Base-by-base conservation (phyloP, 148 eudicot species). In the Rhododendron williamsianum region DNA sequence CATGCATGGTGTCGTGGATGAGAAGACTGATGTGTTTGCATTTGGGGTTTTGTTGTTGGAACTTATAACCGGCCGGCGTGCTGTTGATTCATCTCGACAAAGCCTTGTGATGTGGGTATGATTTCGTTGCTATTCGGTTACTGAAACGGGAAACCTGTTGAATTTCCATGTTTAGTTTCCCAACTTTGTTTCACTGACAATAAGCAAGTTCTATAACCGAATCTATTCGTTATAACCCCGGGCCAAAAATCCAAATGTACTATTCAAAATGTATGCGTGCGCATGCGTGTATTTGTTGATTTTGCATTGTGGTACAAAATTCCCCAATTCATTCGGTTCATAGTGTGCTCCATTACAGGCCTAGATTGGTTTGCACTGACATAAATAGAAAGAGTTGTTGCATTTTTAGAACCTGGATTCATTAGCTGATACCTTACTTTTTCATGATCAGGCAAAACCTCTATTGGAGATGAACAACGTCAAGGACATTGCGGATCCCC, bases 81-180 rank as follows among this genome's bases (percentile, higher is more conserved):
- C 99, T 48, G 93, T 96, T 76, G 93, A 93, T 86, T 91, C 96
- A 16, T 80, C 76, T 72, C 88, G 92, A 52, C 97, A 96, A 79
- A 96, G 98, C 88, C 97, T 96, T 23, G 98, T 94, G 81, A 91
- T 93, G 90, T 96, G 99, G 99, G 99, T 96, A 94, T 73, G 94
- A 73, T 67, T 51, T 81, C 36, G 21, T 63, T 76, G 19, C 72
- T 38, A 56, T 67, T 51, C 69, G 4, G 18, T 38, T n/a, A 3
- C 73, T n/a, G 56, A 5, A 41, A 41, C 45, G 6, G 6, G 45
- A 27, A 73, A 80, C 33, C 45, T 52, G 10, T n/a, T 1, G 49
- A 51, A 30, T 13, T 80, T 80, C 43, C 19, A 4, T 30, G 8
- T 15, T 52, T 1, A 10, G 4, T 54, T 30, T 52, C 10, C 27